Base-by-base conservation (phyloP, 495 filamentous ascomycete genomes). In the Chaetomium tenue region DNA sequence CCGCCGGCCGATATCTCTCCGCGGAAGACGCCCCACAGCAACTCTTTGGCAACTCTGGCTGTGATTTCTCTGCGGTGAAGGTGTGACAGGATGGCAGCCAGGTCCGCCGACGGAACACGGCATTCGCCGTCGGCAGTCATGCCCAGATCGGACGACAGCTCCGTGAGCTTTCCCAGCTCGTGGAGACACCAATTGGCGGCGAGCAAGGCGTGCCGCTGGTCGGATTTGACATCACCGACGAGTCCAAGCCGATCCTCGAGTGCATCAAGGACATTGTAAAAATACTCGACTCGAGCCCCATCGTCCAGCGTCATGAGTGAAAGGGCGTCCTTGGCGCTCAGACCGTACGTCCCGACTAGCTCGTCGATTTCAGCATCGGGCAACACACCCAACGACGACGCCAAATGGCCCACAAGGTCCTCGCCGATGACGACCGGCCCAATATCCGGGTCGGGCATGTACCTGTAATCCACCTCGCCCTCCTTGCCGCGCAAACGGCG, bases 401-500 rank as follows among this genome's bases (percentile, higher is more conserved):
- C 74, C 12, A 98, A 78, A 64, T 86, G 76, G 12, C 81, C 70
- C 20, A 97, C 76, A 6, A 97, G 78, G 51, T 90, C 87, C 47
- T 83, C 67, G 15, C 86, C 88, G 66, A 99, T 88, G 5, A 91
- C 70, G 12, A 99, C 79, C 0, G 95, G 91, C 0, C 83, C 83
- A 12, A 99, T 78, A 74, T 99, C 94, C 2, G 94, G 91, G 73
- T 99, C 94, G 1, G 94, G 94, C 95, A 98, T 98, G 74, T 98
- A 98, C 51, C 94, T 83, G 72, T 98, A 98, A 69, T 98, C 94
- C 2, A 98, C 91, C 70, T 97, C 93, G 47, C 94, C 95, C 71
- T 98, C 94, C 75, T 98, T 98, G 13, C 91, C 92, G 66, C 94
- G 84, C 18, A 98, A 74, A 25, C 85, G 83, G 22, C 89, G 93